A percentile compares a stretch with the other conserved stretches of the same genome.
Evolutionary conservation across 192 early-diverging fungal genomes (phyloP).

Genomic region (Coemansia sp.): DNA sequence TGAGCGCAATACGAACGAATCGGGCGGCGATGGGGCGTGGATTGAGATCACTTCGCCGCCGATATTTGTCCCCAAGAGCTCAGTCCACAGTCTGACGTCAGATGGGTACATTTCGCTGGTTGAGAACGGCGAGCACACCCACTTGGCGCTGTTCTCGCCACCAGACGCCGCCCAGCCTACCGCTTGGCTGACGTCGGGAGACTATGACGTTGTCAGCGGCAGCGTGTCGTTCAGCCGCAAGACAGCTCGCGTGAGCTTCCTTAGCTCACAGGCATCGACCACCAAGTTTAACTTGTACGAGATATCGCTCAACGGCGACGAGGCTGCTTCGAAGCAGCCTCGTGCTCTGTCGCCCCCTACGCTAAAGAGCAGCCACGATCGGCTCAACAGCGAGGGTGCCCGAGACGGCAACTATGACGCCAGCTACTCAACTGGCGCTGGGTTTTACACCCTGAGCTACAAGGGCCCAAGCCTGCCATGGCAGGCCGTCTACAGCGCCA

Average conservation of each 20-base stretch:
- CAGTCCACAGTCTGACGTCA: conserved; percentile 30
- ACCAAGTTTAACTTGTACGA: conserved; percentile 45
- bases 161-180: conserved; percentile 48
- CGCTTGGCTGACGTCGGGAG: conserved; percentile 64
- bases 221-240: conserved; percentile 45
- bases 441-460: conserved; percentile 77
- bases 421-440: conserved; percentile 68
- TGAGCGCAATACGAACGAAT: conserved; percentile 58
- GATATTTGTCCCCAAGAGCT: conserved; percentile 28
- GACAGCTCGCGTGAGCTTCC: conserved; percentile 46
- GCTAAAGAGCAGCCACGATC: conserved; percentile 16
- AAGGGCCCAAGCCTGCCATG: conserved; percentile 82
- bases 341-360: conserved; percentile 39
- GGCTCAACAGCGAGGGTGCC: conserved; percentile 17
- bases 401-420: conserved; percentile 59
- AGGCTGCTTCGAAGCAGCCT: neutral
- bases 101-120: conserved; percentile 65
- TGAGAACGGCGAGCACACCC: conserved; percentile 65
- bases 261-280: conserved; percentile 42
- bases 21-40: conserved; percentile 67
- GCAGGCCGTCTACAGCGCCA: conserved; percentile 62
- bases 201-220: conserved; percentile 63
- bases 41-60: conserved; percentile 59
- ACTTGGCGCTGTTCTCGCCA: conserved; percentile 66
- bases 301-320: conserved; percentile 39